phyloP scores from a whole-genome alignment of 148 eudicot species.

The Polygonum maritimum region DNA sequence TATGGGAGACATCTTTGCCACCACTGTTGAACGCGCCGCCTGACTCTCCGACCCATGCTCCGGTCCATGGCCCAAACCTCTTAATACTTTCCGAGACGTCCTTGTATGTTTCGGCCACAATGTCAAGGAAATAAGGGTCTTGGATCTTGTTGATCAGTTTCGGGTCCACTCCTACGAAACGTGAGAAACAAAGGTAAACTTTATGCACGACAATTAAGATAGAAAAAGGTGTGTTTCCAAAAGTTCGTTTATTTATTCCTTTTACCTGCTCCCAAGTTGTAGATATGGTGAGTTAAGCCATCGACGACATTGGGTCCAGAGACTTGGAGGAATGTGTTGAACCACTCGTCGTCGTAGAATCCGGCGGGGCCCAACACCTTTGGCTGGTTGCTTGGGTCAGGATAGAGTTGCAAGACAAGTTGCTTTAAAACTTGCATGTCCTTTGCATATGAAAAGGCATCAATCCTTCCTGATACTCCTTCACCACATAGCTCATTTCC shows the following conservation, averaged over 20 bases:
- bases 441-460: constrained; percentile 36
- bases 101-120: constrained; percentile 24
- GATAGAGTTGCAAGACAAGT: constrained; percentile 32
- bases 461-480: constrained; percentile 33
- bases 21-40: constrained; percentile 64
- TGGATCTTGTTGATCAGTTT: constrained; percentile 28
- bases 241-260: too few relatives aligned
- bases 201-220: too few relatives aligned
- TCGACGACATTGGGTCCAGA: constrained; percentile 37
- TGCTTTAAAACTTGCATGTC: constrained; percentile 26
- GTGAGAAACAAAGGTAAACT: neutral
- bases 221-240: too few relatives aligned
- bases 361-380: constrained; percentile 50
- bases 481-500: constrained; percentile 55
- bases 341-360: constrained; percentile 46
- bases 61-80: constrained; percentile 26
- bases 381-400: constrained; percentile 18
- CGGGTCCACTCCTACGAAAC: constrained; percentile 24
- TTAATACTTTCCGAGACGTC: constrained; percentile 14
- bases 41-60: constrained; percentile 53
- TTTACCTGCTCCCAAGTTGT: constrained; percentile 52
- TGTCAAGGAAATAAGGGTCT: constrained; percentile 32
- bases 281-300: constrained; percentile 52
- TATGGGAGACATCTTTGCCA: constrained; percentile 34
- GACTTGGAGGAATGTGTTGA: constrained; percentile 19